Evolutionary conservation across 306 rosid species (phyloP).

Genomic region (Cicer chorassanicum): DNA sequence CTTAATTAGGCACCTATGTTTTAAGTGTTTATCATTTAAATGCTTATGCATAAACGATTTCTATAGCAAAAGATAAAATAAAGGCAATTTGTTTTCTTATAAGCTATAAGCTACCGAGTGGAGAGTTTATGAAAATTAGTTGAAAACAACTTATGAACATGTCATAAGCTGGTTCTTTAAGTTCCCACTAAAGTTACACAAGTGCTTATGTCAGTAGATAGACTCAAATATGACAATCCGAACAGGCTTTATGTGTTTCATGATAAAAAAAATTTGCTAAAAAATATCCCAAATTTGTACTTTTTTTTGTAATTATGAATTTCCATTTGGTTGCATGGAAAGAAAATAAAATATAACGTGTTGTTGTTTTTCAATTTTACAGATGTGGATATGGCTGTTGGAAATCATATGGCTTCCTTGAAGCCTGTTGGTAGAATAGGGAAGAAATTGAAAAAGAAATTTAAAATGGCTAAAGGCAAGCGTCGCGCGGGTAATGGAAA

Average conservation of each 20-base stretch:
- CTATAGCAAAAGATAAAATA: too few relatives aligned
- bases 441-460: slow-evolving; percentile 68
- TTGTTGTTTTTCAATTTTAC: slow-evolving; percentile 23
- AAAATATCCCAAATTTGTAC: neutral
- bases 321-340: neutral
- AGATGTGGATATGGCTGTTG: slow-evolving; percentile 77
- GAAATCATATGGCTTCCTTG: slow-evolving; percentile 47
- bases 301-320: neutral
- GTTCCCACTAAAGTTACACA: too few relatives aligned
- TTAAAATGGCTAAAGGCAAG: slow-evolving; percentile 78
- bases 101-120: too few relatives aligned
- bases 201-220: too few relatives aligned
- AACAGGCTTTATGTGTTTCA: neutral
- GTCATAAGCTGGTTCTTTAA: too few relatives aligned
- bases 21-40: too few relatives aligned
- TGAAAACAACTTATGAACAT: too few relatives aligned
- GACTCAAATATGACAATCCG: too few relatives aligned
- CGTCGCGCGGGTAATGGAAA: slow-evolving; percentile 69
- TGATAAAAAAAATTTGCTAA: neutral
- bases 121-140: too few relatives aligned
- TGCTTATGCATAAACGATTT: too few relatives aligned
- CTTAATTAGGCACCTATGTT: too few relatives aligned
- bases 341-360: neutral
- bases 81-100: too few relatives aligned
- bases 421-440: slow-evolving; percentile 78